Evolutionary conservation across 2,329 filamentous ascomycete species (phyloP).

Genomic region (Xylaria polymorpha): DNA sequence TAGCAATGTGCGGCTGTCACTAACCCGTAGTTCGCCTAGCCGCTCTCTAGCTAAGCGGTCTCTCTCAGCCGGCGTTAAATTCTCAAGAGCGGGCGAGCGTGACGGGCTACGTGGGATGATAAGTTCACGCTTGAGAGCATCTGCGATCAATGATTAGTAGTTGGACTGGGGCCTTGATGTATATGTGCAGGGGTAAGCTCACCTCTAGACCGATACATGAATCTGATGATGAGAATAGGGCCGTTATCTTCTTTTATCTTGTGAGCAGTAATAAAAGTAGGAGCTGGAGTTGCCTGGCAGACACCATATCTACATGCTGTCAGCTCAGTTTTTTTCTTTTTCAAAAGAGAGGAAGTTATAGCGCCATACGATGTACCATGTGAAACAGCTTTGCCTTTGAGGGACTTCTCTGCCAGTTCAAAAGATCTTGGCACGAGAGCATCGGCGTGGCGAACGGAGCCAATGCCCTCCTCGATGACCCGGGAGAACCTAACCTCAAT

Average conservation of each 20-base stretch:
- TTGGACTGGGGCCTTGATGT: too few relatives aligned
- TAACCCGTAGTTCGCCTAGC: slow-evolving; percentile 44
- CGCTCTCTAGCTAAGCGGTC: slow-evolving; percentile 49
- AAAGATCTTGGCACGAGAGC: background rate
- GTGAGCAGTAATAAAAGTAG: background rate
- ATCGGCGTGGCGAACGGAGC: background rate
- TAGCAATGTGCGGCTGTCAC: slow-evolving; percentile 37
- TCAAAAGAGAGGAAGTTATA: background rate
- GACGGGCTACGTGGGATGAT: slow-evolving; percentile 48
- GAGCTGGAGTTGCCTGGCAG: background rate
- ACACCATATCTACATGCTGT: slow-evolving; percentile 36
- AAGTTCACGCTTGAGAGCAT: slow-evolving; percentile 48
- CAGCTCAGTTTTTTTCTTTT: slow-evolving; percentile 7
- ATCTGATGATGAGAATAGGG: slow-evolving; percentile 47
- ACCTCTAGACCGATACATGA: slow-evolving; percentile 52
- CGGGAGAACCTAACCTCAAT: slow-evolving; percentile 45
- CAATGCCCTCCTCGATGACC: slow-evolving; percentile 18
- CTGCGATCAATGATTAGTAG: slow-evolving; percentile 36
- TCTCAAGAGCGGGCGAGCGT: slow-evolving; percentile 29
- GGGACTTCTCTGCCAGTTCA: slow-evolving; percentile 50
- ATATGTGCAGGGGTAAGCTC: background rate
- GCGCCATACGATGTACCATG: slow-evolving; percentile 49
- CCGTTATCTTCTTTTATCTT: slow-evolving; percentile 37
- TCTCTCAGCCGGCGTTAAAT: slow-evolving; percentile 45
- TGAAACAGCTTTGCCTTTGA: slow-evolving; percentile 52